These are phyloP conservation scores for Eucalyptus marginata DNA, from an alignment of 345 rosid species.

Conservation along the genomic window DNA sequence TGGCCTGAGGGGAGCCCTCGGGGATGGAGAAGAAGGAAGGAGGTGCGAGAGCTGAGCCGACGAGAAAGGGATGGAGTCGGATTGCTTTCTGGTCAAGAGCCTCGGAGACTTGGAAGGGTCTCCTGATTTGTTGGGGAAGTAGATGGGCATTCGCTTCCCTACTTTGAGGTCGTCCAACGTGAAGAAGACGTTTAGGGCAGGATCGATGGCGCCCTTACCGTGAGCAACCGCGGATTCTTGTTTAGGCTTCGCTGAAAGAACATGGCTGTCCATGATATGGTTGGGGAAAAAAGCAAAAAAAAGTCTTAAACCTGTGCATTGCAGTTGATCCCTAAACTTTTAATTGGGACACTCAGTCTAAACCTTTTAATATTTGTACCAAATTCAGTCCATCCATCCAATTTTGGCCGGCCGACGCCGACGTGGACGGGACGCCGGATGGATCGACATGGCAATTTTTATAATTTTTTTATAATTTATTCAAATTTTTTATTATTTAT, in stretches of 20 bases:
- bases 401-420: too few relatives aligned
- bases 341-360: too few relatives aligned
- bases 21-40: conserved; percentile 48
- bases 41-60: conserved; percentile 29
- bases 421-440: too few relatives aligned
- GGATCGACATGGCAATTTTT: too few relatives aligned
- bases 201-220: conserved; percentile 1
- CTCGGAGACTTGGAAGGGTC: conserved; percentile 26
- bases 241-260: neutral
- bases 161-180: conserved; percentile 22
- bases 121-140: conserved; percentile 16
- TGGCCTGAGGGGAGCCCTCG: conserved; percentile 46
- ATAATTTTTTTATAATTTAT: too few relatives aligned
- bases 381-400: too few relatives aligned
- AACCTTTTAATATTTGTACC: too few relatives aligned
- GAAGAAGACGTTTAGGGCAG: conserved; percentile 38
- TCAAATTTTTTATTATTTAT: too few relatives aligned
- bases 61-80: conserved; percentile 53
- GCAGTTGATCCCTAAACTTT: too few relatives aligned
- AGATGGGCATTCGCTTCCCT: conserved; percentile 27
- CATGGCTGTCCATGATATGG: neutral
- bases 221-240: neutral
- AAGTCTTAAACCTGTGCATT: too few relatives aligned
- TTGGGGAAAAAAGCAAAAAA: too few relatives aligned
- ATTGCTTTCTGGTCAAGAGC: conserved; percentile 45